Base-by-base conservation (phyloP, 2,329 filamentous ascomycete species). In the Neofusicoccum kwambonambiense region DNA sequence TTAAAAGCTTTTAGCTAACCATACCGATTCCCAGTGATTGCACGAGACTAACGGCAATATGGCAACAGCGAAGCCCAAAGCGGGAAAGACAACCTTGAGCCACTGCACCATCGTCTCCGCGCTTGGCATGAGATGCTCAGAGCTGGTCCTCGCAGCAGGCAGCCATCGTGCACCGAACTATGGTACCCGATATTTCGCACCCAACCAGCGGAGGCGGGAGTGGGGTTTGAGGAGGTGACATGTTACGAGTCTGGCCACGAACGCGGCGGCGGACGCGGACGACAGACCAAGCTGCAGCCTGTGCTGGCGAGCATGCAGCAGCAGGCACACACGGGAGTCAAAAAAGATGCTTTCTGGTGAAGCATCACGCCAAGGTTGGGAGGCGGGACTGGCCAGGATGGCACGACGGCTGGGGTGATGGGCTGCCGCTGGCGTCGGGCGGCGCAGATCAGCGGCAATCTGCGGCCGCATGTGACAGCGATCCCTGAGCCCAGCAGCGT, bases 391-490 rank as follows among this genome's bases (percentile, higher is more conserved):
- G 54, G 44, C 22, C 15, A 31, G 56, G 15, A 22, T 47, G 27
- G 19, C 27, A n/a, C 56, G 41, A 60, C 47, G 42, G 42, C 27
- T 22, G 56, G 56, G 56, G 19, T 41, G 56, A 60, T 37, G 42
- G 56, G 42, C 37, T 47, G 56, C 47, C 11, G 56, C 47, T 35
- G 50, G 34, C 50, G 50, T 13, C 34, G 41, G 54, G 42, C 31
- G 15, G 56, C 41, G 56, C 56, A 60, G 56, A 60, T 60, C 56
- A 60, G 54, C 35, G 35, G 19, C 52, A 37, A 9, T n/a, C 12
- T 27, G 52, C 22, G 39, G 54, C 27, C 31, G 42, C 56, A 60
- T 60, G 56, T 60, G 56, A 60, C 56, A 60, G 42, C 41, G 27
- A 52, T 35, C 31, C 47, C 27, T 34, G 50, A 37, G 31, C 6